Base-by-base conservation (phyloP, 1,139 yeast species). In the Yarrowia galli region DNA sequence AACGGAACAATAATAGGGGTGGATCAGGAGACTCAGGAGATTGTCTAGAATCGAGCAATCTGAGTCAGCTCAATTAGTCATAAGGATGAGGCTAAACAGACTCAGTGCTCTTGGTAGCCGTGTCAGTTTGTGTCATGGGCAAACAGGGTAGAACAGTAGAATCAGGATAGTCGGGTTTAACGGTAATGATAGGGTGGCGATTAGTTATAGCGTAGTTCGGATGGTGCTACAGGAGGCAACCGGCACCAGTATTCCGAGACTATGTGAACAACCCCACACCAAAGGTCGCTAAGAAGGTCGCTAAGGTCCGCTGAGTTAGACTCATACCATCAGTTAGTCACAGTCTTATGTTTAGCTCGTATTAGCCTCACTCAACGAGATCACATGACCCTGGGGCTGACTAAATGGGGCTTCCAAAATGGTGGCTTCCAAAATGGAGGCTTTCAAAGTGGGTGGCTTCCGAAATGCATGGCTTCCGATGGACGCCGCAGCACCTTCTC, bases 321-420 rank as follows among this genome's bases (percentile, higher is more conserved):
- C 45, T 18, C 45, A 18, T n/a, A 6, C 20, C 18, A 10, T 10
- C 45, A n/a, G 49, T 23, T 45, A 45, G 49, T 45, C 49, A 23
- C 46, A n/a, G 43, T 6, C 32, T 28, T 28, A 3, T 3, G 32
- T 28, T 6, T 40, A 15, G 16, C 20, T 18, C 6, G 45, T 8
- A 23, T 45, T 22, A 49, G 53, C 36, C 54, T 32, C 60, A 49
- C 56, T 32, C 56, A 49, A 49, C 56, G 22, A 25, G 4, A 35
- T 51, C 58, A 51, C 40, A 16, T 49, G 40, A 49, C 56, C 10
- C 61, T 40, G 25, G 18, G 38, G 63, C 48, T 42, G 48, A 56
- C 48, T 56, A 56, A 56, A 36, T 20, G 43, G 20, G 58, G 58
- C 43, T 51, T 51, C 58, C 58, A 43, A 51, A 8, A n/a, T 49